Conservation (phyloP, 2,329 filamentous ascomycete genomes). For the Harringtonia lauricola region DNA sequence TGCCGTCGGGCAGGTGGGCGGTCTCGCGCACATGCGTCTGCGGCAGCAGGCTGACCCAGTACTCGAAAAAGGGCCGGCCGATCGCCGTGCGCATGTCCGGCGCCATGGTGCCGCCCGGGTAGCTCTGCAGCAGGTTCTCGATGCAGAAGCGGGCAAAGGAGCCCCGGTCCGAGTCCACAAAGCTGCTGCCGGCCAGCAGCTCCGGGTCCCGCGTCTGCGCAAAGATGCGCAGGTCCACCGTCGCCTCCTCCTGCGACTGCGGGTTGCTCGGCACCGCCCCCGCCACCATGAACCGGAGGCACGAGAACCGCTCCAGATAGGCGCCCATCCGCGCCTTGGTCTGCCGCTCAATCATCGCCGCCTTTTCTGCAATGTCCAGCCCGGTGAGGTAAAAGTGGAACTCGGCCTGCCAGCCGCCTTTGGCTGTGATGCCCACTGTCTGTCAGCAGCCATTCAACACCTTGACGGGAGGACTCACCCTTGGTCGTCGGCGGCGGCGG, state of each 20-base stretch:
- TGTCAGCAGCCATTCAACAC: no score
- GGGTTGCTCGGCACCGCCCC: conserved; percentile 17
- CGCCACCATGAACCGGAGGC: conserved; percentile 9
- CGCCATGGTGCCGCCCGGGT: conserved; percentile 14
- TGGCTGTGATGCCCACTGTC: no score
- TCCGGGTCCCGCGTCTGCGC: conserved; percentile 25
- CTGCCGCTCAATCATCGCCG: conserved; percentile 12
- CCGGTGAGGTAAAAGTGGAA: no score
- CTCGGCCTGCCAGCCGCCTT: no score
- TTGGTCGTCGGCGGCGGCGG: no score
- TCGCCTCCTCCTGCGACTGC: conserved; percentile 19
- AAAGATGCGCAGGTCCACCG: conserved; percentile 22
- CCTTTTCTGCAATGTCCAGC: no score
- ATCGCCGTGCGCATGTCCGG: conserved; percentile 16
- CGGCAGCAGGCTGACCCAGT: conserved; percentile 15
- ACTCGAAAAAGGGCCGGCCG: conserved; percentile 16
- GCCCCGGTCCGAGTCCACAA: conserved; percentile 5
- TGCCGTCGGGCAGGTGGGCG: no score
- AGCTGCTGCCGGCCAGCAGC: conserved; percentile 4
- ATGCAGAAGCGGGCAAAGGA: conserved; percentile 16
- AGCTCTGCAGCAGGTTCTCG: conserved; percentile 15
- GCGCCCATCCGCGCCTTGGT: conserved; percentile 7
- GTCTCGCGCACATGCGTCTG: conserved; percentile 16
- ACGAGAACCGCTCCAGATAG: no score
- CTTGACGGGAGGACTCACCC: no score